These are phyloP conservation scores for Wallacemonas sp. DNA, from an alignment of 208 protist species.

Conservation along the genomic window DNA sequence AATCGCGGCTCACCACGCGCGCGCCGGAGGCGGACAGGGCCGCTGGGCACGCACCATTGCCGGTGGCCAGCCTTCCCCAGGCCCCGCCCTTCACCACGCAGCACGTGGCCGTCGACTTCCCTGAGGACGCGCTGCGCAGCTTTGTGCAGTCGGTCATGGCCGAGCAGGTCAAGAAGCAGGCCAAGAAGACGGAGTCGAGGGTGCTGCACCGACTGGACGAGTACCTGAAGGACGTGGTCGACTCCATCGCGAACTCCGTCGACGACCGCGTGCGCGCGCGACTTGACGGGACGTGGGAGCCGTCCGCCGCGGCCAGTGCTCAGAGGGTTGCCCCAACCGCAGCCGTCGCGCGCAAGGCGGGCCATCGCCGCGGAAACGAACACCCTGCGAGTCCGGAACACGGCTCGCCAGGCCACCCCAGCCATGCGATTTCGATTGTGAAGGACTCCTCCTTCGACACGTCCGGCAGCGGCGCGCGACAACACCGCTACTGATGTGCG, in stretches of 20 bases:
- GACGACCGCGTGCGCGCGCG: slow-evolving; percentile 50
- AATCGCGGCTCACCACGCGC: too few species aligned
- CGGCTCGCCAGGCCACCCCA: not conserved
- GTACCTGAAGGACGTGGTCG: slow-evolving; percentile 67
- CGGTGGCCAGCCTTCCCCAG: not conserved
- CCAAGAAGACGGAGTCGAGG: slow-evolving; percentile 57
- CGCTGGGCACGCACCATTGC: too few species aligned
- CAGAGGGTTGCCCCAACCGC: not conserved
- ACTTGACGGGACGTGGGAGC: not conserved
- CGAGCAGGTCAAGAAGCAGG: slow-evolving; percentile 56
- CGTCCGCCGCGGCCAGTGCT: not conserved
- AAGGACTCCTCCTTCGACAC: slow-evolving; percentile 22
- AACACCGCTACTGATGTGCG: slow-evolving; percentile 3
- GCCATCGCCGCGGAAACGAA: not conserved
- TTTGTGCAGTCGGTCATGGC: slow-evolving; percentile 76
- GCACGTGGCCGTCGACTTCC: slow-evolving; percentile 76
- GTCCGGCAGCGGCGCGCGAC: slow-evolving; percentile 7
- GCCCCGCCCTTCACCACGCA: slow-evolving; percentile 44
- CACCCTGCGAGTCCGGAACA: not conserved
- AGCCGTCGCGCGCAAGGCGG: not conserved
- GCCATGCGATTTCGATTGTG: slow-evolving; percentile 20
- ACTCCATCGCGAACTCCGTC: slow-evolving; percentile 48
- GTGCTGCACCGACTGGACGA: slow-evolving; percentile 65
- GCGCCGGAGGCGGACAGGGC: too few species aligned
- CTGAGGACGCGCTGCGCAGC: slow-evolving; percentile 64